Evolutionary conservation across 495 filamentous ascomycete species (phyloP).

Genomic region (Cenococcum geophilum): DNA sequence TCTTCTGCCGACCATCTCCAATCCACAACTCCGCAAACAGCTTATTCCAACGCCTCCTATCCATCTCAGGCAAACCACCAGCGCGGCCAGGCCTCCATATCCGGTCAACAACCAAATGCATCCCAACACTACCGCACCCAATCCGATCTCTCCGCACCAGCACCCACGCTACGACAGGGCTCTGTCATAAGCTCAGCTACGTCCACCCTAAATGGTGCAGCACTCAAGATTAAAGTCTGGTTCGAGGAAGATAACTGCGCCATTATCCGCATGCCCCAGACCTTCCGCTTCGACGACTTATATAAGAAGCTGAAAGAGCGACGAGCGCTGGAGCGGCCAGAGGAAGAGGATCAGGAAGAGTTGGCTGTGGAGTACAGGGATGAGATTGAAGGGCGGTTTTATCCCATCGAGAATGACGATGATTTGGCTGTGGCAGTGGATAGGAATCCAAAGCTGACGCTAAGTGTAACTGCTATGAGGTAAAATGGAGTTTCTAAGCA

Average conservation of each 20-base stretch:
- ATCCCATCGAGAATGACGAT: slow-evolving; percentile 66
- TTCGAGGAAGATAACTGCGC: slow-evolving; percentile 87
- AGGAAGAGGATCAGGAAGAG: slow-evolving; percentile 47
- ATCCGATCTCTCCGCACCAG: slow-evolving; percentile 16
- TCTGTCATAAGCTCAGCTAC: slow-evolving; percentile 46
- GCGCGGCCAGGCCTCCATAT: slow-evolving; percentile 46
- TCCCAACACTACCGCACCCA: slow-evolving; percentile 26
- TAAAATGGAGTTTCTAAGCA: neutral
- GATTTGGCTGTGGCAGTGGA: slow-evolving; percentile 75
- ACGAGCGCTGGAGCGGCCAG: slow-evolving; percentile 34
- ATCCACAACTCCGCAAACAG: slow-evolving; percentile 5
- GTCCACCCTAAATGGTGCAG: slow-evolving; percentile 40
- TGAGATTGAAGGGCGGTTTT: slow-evolving; percentile 67
- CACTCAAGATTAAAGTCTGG: slow-evolving; percentile 83
- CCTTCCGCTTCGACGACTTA: slow-evolving; percentile 59
- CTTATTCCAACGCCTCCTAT: slow-evolving; percentile 19
- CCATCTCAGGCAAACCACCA: slow-evolving; percentile 54
- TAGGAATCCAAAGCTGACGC: slow-evolving; percentile 77
- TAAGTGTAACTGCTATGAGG: slow-evolving; percentile 53
- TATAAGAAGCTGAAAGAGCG: slow-evolving; percentile 63
- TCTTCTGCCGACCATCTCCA: slow-evolving; percentile 48
- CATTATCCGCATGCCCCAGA: slow-evolving; percentile 76
- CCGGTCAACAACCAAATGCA: slow-evolving; percentile 31
- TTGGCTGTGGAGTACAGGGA: slow-evolving; percentile 80
- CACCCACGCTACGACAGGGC: slow-evolving; percentile 33